Evolutionary conservation across 2,329 filamentous ascomycete genomes (phyloP), one percentile per base, ranked within the genome.

Genomic region (Penicillium digitatum): DNA sequence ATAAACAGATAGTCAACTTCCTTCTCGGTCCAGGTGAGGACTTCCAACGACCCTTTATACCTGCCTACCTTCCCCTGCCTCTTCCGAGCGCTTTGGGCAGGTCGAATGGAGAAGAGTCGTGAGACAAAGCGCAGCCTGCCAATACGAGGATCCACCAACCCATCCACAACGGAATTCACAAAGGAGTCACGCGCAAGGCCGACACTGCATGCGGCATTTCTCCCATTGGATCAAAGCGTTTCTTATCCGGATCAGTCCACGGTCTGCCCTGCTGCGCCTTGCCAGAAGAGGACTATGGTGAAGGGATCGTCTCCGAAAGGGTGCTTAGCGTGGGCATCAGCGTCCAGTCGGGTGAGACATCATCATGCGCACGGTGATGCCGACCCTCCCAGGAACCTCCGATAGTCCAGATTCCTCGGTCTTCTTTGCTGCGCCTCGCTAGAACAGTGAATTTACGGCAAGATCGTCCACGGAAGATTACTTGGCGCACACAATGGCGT

Each of bases 131-230:
- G 37, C 16, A 49, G 47, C 47, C 47, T 42, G 9, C 47, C 14
- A 8, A 42, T 40, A 49, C 27, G 10, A 26, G 3, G 37, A 40
- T 49, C 47, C 37, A 49, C 47, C 10, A 26, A 40, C 47, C 18
- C 3, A 40, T 49, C 37, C 3, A 40, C 5, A 49, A 40, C 27
- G 27, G 27, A 49, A 49, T 12, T 42, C 27, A 48, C 12, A n/a
- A 48, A 48, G 31, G 43, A 46, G 43, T 45, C 47, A 49, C 35
- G 35, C 12, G 47, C 8, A 49, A 40, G 47, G 47, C 47, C 27
- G 37, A 49, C 37, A 9, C 7, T 42, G 1, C 2, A 49, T 49
- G 1, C 37, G 37, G 47, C 18, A 42, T 49, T 49, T 49, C 47
- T 40, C 47, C 35, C 4, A 48, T 48, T 48, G 2, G 46, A 40